Conservation (phyloP, 805 yeast species). For the Wickerhamiella dianesei region DNA sequence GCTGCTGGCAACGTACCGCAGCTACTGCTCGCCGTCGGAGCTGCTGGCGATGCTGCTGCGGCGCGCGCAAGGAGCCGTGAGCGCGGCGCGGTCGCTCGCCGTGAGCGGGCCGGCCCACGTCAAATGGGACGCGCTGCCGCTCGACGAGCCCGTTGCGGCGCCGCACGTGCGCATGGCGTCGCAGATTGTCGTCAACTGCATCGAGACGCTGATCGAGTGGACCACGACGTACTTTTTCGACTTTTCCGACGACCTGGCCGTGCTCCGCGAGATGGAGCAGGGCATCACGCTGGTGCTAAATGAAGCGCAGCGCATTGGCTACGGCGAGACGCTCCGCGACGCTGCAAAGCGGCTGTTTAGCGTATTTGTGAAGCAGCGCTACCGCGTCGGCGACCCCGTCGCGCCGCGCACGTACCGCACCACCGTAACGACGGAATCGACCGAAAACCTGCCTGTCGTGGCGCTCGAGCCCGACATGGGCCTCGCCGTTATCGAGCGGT, state of each 20-base stretch:
- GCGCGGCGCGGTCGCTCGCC: slow-evolving; percentile 33
- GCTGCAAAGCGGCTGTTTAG: slow-evolving; percentile 8
- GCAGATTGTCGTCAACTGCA: slow-evolving; percentile 67
- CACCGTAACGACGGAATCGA: not conserved
- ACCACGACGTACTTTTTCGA: slow-evolving; percentile 61
- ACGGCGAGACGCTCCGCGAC: slow-evolving; percentile 5
- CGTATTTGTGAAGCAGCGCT: slow-evolving; percentile 11
- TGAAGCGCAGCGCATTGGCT: not conserved
- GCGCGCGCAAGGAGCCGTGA: slow-evolving; percentile 48
- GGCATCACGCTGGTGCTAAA: slow-evolving; percentile 1
- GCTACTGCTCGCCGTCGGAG: slow-evolving; percentile 45
- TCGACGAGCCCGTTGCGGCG: not conserved
- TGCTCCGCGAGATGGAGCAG: slow-evolving; percentile 32
- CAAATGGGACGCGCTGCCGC: not conserved
- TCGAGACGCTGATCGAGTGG: slow-evolving; percentile 61
- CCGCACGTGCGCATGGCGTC: slow-evolving; percentile 33
- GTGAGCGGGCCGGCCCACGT: not conserved
- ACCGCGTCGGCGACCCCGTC: slow-evolving; percentile 6
- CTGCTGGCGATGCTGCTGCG: slow-evolving; percentile 39
- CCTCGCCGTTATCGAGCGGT: slow-evolving; percentile 34
- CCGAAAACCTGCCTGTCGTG: slow-evolving; percentile 8
- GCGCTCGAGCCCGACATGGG: slow-evolving; percentile 12
- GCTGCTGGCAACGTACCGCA: slow-evolving; percentile 55
- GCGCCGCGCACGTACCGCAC: slow-evolving; percentile 2
- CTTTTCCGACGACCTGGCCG: slow-evolving; percentile 52